Base-by-base conservation (phyloP, 1,284 basidiomycete species). In the Hemileccinum hortonii region DNA sequence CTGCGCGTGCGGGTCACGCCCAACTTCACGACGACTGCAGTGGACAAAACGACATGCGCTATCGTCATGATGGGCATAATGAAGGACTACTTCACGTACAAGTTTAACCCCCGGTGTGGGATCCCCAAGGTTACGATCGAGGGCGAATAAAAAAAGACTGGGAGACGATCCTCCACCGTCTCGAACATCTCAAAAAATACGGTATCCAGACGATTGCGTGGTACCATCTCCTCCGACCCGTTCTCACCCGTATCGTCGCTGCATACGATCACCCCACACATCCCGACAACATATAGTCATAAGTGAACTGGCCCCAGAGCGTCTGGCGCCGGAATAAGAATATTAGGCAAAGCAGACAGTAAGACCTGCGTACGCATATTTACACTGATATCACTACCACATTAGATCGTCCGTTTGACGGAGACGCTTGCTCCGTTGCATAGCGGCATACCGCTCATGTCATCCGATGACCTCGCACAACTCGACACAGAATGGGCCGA, bases 401-500 rank as follows among this genome's bases (percentile, higher is more conserved):
- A 21, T 49, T 61, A 90, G 87, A 76, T 83, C 52, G 58, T 66
- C 18, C 77, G 76, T 54, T 70, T 78, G 6, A 66, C 68, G 8
- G 70, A 72, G 22, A 77, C 79, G 50, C 76, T 92, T 18, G 67
- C 75, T 47, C 84, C 87, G 26, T 76, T 91, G 35, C 82, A 84
- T 30, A 73, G 79, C 15, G 87, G 86, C 19, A 77, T 81, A 11
- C 78, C 81, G 12, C 76, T 86, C 22, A 77, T 91, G 29, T 87
- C 87, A n/a, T 72, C 80, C 8, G 81, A 82, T 56, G 87, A 90
- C 40, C 73, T 87, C 16, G 76, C 75, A 4, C 71, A 75, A 53
- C 70, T 89, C 41, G 83, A 89, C 49, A 62, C 69, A 2, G 86
- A 90, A 14, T 90, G 88, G 7, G 16, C 42, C 5, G 56, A 56